A percentile compares a stretch with the other conserved stretches of the same genome.
These are phyloP conservation scores for Colletotrichum aenigma DNA, from an alignment of 2,329 filamentous ascomycete species.

Conservation along the genomic window DNA sequence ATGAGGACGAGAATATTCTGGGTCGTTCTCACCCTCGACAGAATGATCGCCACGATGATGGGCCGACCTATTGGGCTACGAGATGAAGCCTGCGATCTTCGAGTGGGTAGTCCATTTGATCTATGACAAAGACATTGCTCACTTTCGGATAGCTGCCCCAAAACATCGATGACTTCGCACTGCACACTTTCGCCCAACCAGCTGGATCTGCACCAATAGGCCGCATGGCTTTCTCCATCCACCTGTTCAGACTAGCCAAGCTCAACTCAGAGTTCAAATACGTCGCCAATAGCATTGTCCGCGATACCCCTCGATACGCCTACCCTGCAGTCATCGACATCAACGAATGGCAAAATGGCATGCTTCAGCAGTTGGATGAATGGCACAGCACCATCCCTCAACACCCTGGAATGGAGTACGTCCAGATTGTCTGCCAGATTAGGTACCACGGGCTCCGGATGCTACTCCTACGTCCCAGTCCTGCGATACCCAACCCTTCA, in stretches of 20 bases:
- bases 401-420: slow-evolving; percentile 22
- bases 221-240: slow-evolving; percentile 42
- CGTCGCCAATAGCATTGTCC: slow-evolving; percentile 56
- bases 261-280: slow-evolving; percentile 65
- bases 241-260: slow-evolving; percentile 50
- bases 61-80: slow-evolving; percentile 58
- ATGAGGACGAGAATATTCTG: slow-evolving; percentile 61
- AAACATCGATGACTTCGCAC: slow-evolving; percentile 25
- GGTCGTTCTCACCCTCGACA: slow-evolving; percentile 56
- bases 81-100: slow-evolving; percentile 58
- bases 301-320: slow-evolving; percentile 49
- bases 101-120: slow-evolving; percentile 37
- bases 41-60: slow-evolving; percentile 59
- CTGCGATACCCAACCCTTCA: slow-evolving; percentile 53
- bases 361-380: slow-evolving; percentile 40
- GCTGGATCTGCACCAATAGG: background rate
- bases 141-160: slow-evolving; percentile 29
- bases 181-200: background rate
- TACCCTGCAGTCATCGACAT: slow-evolving; percentile 51
- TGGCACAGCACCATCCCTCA: slow-evolving; percentile 33
- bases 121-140: background rate
- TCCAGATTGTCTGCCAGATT: slow-evolving; percentile 41
- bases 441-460: slow-evolving; percentile 54
- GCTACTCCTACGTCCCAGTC: slow-evolving; percentile 54
- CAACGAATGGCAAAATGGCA: slow-evolving; percentile 47